Evolutionary conservation across 2,329 filamentous ascomycete genomes (phyloP), one percentile per base, ranked within the genome.

Genomic region (Aspergillus melleus): DNA sequence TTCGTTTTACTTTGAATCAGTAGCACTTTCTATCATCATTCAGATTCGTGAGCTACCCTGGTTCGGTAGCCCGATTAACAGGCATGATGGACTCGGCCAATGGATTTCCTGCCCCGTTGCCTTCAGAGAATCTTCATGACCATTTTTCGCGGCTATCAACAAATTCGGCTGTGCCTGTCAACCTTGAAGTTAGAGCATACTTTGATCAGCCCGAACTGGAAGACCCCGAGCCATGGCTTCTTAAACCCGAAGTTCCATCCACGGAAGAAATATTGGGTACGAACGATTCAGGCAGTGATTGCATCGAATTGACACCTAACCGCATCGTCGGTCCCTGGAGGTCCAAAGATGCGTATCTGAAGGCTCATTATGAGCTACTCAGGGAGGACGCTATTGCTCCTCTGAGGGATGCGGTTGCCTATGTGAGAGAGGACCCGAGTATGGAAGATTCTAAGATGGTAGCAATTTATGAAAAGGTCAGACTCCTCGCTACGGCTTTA

Each of bases 341-440:
- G 0, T 85, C 80, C 4, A 88, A 85, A 50, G 81, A 86, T 1
- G 79, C 82, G 0, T 96, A 96, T 59, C 79, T 96, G 0, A 79
- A 85, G 32, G 83, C 86, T 0, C 90, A 96, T 53, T 96, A 95
- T 70, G 80, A 86, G 3, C 83, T 96, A 1, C 80, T 92, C 8
- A 84, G 92, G 2, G 90, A 92, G 68, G 92, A 96, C 70, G 85
- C 87, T 0, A 79, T 90, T 3, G 84, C 89, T 12, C 83, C 88
- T 1, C 79, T 96, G 0, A 84, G 92, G 6, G 82, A 86, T 62
- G 87, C 90, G 0, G 83, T 96, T 1, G 76, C 78, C 0, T 75
- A 81, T 12, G 83, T 90, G 57, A 82, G 80, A 24, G 64, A 74
- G 1, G 68, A 82, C 6, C 86, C 88, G 0, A 62, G 69, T 0